A percentile compares a stretch with the other conserved stretches of the same genome.
phyloP scores from a whole-genome alignment of 345 rosid genomes.

The Salix caprea region DNA sequence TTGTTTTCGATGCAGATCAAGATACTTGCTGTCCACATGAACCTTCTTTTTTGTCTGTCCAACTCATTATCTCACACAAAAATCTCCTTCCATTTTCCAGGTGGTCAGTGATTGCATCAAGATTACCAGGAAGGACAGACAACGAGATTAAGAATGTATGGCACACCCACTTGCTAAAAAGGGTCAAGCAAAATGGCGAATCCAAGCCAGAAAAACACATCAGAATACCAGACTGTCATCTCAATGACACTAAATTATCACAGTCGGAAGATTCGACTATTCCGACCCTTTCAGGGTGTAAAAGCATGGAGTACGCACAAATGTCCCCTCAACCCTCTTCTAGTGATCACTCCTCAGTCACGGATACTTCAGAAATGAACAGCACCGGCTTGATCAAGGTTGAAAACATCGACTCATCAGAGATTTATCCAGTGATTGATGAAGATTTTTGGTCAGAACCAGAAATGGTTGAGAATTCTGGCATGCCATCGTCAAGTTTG shows the following conservation, averaged over 20 bases:
- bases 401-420: constrained; percentile 26
- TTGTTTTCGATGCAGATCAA: too few relatives aligned
- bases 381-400: constrained; percentile 7
- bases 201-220: constrained; percentile 17
- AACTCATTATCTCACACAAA: background rate
- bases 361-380: constrained; percentile 23
- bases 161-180: constrained; percentile 91
- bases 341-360: constrained; percentile 46
- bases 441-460: constrained; percentile 65
- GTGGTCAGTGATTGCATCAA: constrained; percentile 88
- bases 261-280: constrained; percentile 16
- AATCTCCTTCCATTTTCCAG: constrained; percentile 25
- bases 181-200: constrained; percentile 38
- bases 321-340: constrained; percentile 47
- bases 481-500: constrained; percentile 9
- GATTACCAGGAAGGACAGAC: constrained; percentile 80
- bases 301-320: constrained; percentile 1
- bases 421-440: constrained; percentile 46
- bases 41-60: too few relatives aligned
- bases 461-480: constrained; percentile 11
- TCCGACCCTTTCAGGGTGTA: background rate
- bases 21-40: too few relatives aligned
- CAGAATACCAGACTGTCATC: background rate
- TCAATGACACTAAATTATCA: constrained; percentile 13
- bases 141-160: constrained; percentile 89